phyloP scores from a whole-genome alignment of 2,329 filamentous ascomycete genomes.

The Arthrinium phaeospermum region DNA sequence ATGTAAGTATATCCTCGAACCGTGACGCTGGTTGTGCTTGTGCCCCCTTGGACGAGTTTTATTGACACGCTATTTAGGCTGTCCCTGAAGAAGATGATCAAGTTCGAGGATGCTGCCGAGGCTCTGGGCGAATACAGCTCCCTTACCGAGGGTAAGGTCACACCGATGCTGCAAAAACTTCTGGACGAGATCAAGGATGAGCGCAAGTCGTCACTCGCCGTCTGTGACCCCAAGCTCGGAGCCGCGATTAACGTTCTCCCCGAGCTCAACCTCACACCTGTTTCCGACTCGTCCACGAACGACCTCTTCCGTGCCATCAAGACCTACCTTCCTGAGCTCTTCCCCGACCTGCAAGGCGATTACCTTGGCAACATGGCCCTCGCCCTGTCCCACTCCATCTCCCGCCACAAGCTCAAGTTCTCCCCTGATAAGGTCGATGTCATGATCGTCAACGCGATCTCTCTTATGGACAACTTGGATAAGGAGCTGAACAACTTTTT shows the following conservation, averaged over 20 bases:
- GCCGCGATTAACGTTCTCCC: conserved; percentile 92
- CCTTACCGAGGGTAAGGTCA: conserved; percentile 93
- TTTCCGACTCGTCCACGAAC: conserved; percentile 80
- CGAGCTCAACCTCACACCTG: conserved; percentile 80
- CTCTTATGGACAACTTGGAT: conserved; percentile 92
- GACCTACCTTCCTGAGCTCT: conserved; percentile 85
- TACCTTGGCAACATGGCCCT: conserved; percentile 94
- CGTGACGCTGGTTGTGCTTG: neutral
- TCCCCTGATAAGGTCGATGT: conserved; percentile 98
- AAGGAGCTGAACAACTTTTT: conserved; percentile 99
- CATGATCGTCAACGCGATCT: conserved; percentile 98
- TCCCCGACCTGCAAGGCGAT: conserved; percentile 83
- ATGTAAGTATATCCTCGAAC: conserved; percentile 66
- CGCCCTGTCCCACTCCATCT: conserved; percentile 95
- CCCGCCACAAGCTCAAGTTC: conserved; percentile 98
- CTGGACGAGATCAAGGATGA: conserved; percentile 93
- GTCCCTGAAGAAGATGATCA: conserved; percentile 96
- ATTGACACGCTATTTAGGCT: conserved; percentile 57
- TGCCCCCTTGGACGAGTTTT: conserved; percentile 14
- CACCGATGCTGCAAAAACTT: conserved; percentile 80
- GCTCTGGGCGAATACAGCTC: conserved; percentile 90
- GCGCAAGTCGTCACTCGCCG: conserved; percentile 94
- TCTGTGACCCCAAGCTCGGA: conserved; percentile 91
- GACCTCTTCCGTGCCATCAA: conserved; percentile 96
- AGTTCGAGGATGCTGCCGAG: conserved; percentile 91